Conservation (phyloP, 2,329 filamentous ascomycete species). For the Tolypocladium cylindrosporum region DNA sequence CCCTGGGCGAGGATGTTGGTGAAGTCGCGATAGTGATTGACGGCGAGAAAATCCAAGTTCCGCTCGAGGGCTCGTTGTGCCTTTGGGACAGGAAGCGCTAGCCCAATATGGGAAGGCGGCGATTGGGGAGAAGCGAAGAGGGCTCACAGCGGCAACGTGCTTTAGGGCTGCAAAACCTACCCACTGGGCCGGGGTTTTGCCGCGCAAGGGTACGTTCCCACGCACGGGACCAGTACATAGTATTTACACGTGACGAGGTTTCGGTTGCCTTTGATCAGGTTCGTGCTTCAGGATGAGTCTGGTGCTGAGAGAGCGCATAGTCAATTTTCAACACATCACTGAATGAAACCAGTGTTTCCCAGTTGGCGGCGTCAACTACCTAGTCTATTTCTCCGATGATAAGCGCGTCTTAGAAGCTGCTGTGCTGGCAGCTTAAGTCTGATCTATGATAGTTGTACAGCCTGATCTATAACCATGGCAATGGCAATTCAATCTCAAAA, state of each 20-base stretch:
- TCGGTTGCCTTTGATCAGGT: no score
- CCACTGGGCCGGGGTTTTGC: conserved; percentile 17
- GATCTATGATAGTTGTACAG: not conserved
- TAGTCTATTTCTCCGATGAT: not conserved
- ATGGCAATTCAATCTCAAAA: not conserved
- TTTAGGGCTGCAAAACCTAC: conserved; percentile 34
- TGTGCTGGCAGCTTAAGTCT: not conserved
- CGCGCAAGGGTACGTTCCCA: conserved; percentile 5
- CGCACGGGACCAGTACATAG: no score
- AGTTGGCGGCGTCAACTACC: not conserved
- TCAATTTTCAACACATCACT: no score
- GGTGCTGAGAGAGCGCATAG: not conserved
- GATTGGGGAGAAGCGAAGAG: conserved; percentile 24
- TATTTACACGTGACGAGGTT: not conserved
- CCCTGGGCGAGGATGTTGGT: conserved; percentile 23
- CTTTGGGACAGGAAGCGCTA: conserved; percentile 24
- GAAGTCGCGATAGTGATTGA: conserved; percentile 29
- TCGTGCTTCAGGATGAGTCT: no score
- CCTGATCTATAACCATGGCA: not conserved
- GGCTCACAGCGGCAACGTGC: conserved; percentile 17
- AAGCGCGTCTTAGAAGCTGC: not conserved
- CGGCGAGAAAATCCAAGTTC: conserved; percentile 30
- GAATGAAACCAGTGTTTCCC: not conserved
- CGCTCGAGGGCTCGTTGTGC: conserved; percentile 29
- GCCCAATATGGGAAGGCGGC: conserved; percentile 18